Conservation (phyloP, 768 basidiomycete species). For the Boletus speciosus region DNA sequence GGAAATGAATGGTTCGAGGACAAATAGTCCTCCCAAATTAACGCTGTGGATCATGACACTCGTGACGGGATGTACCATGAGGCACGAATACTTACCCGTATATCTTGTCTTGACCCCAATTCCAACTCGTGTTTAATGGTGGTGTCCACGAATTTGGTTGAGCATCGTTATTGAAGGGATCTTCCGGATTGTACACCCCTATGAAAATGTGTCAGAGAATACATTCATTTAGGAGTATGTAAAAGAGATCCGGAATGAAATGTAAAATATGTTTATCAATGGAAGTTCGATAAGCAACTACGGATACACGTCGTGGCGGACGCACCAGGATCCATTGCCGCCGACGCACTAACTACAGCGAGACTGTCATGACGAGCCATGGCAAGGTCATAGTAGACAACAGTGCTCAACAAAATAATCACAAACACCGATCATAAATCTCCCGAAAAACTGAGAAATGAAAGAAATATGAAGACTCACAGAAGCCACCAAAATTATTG, state of each 20-base stretch:
- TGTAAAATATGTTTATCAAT: neutral
- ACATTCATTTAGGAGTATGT: neutral
- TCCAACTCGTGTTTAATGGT: conserved; percentile 72
- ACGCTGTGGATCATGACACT: conserved; percentile 37
- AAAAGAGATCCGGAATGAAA: neutral
- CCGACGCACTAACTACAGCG: neutral
- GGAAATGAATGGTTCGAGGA: conserved; percentile 75
- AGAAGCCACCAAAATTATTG: conserved; percentile 74
- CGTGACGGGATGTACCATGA: conserved; percentile 1
- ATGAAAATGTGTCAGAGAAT: conserved; percentile 6
- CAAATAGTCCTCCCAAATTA: conserved; percentile 74
- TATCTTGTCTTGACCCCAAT: conserved; percentile 58
- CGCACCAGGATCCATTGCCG: neutral
- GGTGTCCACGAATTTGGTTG: conserved; percentile 79
- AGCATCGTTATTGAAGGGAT: conserved; percentile 76
- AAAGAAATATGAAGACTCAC: conserved; percentile 37
- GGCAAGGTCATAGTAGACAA: neutral
- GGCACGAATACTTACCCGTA: conserved; percentile 45
- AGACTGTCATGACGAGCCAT: neutral
- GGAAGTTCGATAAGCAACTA: neutral
- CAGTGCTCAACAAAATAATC: neutral
- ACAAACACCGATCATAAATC: neutral
- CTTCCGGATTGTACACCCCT: conserved; percentile 66
- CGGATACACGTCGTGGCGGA: neutral
- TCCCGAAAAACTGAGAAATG: neutral